Base-by-base conservation (phyloP, 2,329 filamentous ascomycete genomes). In the Aspergillus fructus region DNA sequence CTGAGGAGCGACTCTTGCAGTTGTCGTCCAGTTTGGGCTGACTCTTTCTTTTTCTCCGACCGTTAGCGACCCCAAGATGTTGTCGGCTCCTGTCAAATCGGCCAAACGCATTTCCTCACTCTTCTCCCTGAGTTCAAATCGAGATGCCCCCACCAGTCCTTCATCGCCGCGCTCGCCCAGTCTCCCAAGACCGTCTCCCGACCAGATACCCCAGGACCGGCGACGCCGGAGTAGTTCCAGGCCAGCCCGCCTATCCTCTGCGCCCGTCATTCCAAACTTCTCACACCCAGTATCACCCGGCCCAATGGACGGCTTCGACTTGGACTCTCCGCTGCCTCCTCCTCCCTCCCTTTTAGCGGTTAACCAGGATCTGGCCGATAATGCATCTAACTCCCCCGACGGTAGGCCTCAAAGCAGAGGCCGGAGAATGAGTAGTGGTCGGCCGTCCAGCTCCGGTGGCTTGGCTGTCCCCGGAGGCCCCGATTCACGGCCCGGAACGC, bases 91-190 rank as follows among this genome's bases (percentile, higher is more conserved):
- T 51, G 69, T 71, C 56, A 77, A 76, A 63, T 75, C 74, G 56
- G 75, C 74, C 56, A 77, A 73, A 67, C 76, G 76, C 58, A 75
- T 79, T 56, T 78, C 76, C 11, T 79, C 77, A 39, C 70, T 79
- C 46, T 78, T 79, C 58, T 77, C 76, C 6, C 58, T 78, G 58
- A 68, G 72, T 12, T 72, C 72, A 21, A 64, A 70, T 40, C 74
- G 74, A 59, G 73, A 76, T 50, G 60, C 62, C 17, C 68, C 68
- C 33, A 30, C 27, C 4, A 61, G 65, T 41, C 67, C 72, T 2
- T 64, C 64, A 2, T 73, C 73, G 8, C 66, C 70, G 17, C 60
- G 61, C 13, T 64, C 67, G 13, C 59, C 68, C 47, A 59, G 51
- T 37, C 51, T 61, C 45, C 58, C 67, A 21, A 63, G 52, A 49